phyloP scores from a whole-genome alignment of 2,329 filamentous ascomycete species.

The Oidium heveae region DNA sequence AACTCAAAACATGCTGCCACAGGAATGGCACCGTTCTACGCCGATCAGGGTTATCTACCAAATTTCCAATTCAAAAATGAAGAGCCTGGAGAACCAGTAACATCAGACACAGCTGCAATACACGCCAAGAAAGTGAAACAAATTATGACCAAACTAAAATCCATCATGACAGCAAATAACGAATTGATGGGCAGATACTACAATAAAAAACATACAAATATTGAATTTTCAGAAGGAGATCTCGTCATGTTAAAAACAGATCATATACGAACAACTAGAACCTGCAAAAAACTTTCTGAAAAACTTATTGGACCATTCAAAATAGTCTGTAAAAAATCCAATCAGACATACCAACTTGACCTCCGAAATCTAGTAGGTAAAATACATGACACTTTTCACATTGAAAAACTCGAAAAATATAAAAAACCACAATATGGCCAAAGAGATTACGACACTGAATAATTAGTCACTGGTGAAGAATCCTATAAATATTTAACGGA shows the following conservation, averaged over 20 bases:
- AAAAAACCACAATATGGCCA: background rate
- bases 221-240: background rate
- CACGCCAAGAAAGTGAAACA: background rate
- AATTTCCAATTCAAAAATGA: background rate
- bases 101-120: background rate
- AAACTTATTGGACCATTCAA: background rate
- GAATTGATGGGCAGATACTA: background rate
- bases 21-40: background rate
- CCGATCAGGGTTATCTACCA: background rate
- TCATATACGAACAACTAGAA: background rate
- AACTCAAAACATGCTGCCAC: slow-evolving; percentile 1
- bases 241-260: background rate
- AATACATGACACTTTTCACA: slow-evolving; percentile 1
- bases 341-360: too few species aligned
- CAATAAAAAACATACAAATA: background rate
- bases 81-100: background rate
- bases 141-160: background rate
- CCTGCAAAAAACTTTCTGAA: background rate
- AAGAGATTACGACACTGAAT: background rate
- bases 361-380: too few species aligned
- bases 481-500: background rate
- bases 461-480: background rate
- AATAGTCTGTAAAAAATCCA: background rate
- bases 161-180: background rate
- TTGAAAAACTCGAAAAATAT: background rate